A percentile compares a stretch with the other conserved stretches of the same genome.
Evolutionary conservation across 345 rosid genomes (phyloP).

Genomic region (Lepidium aucheri): DNA sequence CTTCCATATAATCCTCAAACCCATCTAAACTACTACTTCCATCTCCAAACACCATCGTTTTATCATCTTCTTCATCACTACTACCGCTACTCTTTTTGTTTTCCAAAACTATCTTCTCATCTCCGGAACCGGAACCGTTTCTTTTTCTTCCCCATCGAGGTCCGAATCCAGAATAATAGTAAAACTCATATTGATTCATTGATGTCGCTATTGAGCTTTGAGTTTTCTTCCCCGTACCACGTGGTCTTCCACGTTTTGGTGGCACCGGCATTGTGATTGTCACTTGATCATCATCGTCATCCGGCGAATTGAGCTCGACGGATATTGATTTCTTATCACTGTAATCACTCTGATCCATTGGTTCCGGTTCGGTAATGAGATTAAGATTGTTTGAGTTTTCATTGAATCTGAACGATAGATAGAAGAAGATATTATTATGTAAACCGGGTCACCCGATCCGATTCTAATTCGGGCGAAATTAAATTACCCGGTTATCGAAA

Average conservation of each 20-base stretch:
- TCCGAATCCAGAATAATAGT: constrained; percentile 94
- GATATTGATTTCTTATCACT: constrained; percentile 27
- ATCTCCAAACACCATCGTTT: constrained; percentile 12
- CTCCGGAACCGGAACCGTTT: constrained; percentile 30
- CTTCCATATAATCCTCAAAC: constrained; percentile 33
- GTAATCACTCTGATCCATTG: constrained; percentile 11
- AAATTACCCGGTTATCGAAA: constrained; percentile 32
- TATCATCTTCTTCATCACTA: constrained; percentile 5
- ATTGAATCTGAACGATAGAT: neutral
- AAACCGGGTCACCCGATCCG: constrained; percentile 19
- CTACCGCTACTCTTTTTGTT: constrained; percentile 20
- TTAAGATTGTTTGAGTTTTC: constrained; percentile 7
- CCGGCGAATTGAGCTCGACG: constrained; percentile 27
- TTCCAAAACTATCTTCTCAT: constrained; percentile 1
- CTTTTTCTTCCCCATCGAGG: constrained; percentile 76
- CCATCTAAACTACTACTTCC: constrained; percentile 12
- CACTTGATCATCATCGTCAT: constrained; percentile 1
- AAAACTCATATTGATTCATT: constrained; percentile 58
- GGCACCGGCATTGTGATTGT: neutral
- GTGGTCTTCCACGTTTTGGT: constrained; percentile 35
- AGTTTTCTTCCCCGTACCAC: constrained; percentile 29
- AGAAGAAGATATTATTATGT: neutral
- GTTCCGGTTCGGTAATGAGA: constrained; percentile 24
- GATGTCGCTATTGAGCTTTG: constrained; percentile 22
- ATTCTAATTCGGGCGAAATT: constrained; percentile 11